phyloP scores from a whole-genome alignment of 768 basidiomycete genomes.

The Leucocoprinus birnbaumii region DNA sequence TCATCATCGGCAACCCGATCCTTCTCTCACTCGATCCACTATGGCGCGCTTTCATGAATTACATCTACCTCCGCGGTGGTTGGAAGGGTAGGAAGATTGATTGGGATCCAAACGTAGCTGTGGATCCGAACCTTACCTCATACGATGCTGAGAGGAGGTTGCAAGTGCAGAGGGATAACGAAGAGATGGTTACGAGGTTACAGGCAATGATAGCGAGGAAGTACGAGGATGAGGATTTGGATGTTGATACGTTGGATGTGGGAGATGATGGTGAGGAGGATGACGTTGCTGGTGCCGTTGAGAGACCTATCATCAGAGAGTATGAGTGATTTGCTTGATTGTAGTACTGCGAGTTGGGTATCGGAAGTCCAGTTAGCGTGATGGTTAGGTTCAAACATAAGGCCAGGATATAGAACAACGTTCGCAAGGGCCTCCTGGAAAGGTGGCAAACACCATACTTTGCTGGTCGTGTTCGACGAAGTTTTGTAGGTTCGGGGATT shows the following conservation, averaged over 20 bases:
- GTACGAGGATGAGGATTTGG: conserved; percentile 24
- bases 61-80: conserved; percentile 44
- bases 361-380: too few species aligned
- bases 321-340: conserved; percentile 22
- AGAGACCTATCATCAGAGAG: conserved; percentile 29
- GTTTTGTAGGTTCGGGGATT: too few species aligned
- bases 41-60: conserved; percentile 62
- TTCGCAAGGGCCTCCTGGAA: too few species aligned
- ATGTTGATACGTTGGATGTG: conserved; percentile 21
- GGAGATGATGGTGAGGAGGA: conserved; percentile 21
- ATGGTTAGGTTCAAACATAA: too few species aligned
- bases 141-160: conserved; percentile 30
- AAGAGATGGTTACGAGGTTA: conserved; percentile 32
- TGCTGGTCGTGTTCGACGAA: too few species aligned
- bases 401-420: too few species aligned
- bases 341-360: too few species aligned
- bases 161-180: conserved; percentile 30
- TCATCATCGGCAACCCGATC: conserved; percentile 58
- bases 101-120: conserved; percentile 29
- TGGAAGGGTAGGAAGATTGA: conserved; percentile 44
- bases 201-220: conserved; percentile 28
- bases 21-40: conserved; percentile 56
- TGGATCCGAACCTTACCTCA: conserved; percentile 25
- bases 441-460: too few species aligned
- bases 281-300: conserved; percentile 22